These are phyloP conservation scores for baker's yeast (Saccharomyces cerevisiae) DNA, from an alignment of 805 yeast species.

Conservation along the genomic window DNA sequence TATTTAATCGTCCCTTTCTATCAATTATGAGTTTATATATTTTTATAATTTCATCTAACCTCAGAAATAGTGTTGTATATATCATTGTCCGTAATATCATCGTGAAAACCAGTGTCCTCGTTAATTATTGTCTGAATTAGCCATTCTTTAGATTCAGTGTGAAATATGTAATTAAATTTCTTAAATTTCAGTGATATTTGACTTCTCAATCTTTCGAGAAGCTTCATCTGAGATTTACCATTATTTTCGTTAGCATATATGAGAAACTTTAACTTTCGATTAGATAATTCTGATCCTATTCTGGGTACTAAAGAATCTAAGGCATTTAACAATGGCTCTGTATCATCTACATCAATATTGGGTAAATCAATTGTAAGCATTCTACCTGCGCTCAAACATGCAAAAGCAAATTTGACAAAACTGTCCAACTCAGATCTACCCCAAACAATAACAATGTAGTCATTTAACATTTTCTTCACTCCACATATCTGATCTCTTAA, in stretches of 20 bases:
- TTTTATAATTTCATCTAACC: background rate
- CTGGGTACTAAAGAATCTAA: background rate
- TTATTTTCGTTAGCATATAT: conserved; percentile 17
- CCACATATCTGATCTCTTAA: conserved; percentile 35
- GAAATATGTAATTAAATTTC: conserved; percentile 2
- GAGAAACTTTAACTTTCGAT: conserved; percentile 5
- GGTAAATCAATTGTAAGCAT: conserved; percentile 6
- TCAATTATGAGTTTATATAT: background rate
- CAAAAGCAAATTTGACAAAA: conserved; percentile 21
- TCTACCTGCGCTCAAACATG: conserved; percentile 16
- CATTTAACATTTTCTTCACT: conserved; percentile 19
- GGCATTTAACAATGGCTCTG: background rate
- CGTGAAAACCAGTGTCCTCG: conserved; percentile 11
- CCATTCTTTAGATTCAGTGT: conserved; percentile 28
- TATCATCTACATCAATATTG: background rate
- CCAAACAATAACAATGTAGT: conserved; percentile 31
- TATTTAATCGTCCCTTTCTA: background rate
- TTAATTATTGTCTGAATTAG: conserved; percentile 27
- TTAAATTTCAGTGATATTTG: conserved; percentile 1
- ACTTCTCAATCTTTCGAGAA: conserved; percentile 5
- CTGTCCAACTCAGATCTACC: conserved; percentile 23
- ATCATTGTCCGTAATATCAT: background rate
- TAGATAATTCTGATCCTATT: background rate
- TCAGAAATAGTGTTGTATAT: background rate
- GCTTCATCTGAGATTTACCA: conserved; percentile 3